A percentile compares a stretch with the other conserved stretches of the same genome.
phyloP scores from a whole-genome alignment of 106 monocot species.

The Chionographis japonica region DNA sequence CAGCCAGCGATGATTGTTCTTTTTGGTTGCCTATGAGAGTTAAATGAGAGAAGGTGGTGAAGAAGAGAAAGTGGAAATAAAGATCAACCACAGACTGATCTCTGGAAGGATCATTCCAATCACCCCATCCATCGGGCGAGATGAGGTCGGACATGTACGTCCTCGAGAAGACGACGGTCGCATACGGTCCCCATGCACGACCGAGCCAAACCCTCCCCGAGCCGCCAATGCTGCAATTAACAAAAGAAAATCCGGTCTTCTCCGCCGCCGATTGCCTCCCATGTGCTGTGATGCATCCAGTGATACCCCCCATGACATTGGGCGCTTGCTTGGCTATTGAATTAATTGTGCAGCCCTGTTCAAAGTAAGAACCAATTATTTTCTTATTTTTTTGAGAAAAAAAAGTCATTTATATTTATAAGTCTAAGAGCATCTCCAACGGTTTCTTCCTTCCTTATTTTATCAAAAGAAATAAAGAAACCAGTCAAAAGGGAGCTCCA shows the following conservation, averaged over 20 bases:
- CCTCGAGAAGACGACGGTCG: constrained; percentile 44
- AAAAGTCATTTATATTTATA: no score
- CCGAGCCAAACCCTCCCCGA: constrained; percentile 53
- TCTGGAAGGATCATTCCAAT: constrained; percentile 51
- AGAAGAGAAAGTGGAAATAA: background rate
- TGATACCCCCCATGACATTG: constrained; percentile 16
- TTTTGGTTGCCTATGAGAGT: background rate
- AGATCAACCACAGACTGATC: constrained; percentile 46
- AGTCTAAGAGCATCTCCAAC: no score
- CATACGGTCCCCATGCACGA: constrained; percentile 46
- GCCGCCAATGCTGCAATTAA: constrained; percentile 45
- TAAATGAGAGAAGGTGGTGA: background rate
- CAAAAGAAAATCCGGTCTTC: constrained; percentile 46
- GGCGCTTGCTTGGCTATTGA: constrained; percentile 41
- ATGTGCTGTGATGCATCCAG: constrained; percentile 66
- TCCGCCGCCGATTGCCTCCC: constrained; percentile 33
- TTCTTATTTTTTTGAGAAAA: background rate
- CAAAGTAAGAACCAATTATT: background rate
- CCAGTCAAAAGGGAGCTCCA: no score
- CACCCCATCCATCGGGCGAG: constrained; percentile 53
- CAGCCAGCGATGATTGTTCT: background rate
- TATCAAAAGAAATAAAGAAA: no score
- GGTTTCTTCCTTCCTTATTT: no score
- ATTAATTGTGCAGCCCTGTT: constrained; percentile 50
- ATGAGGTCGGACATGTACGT: constrained; percentile 33